Conservation (phyloP, 768 basidiomycete genomes). For the Boletellus sp. region DNA sequence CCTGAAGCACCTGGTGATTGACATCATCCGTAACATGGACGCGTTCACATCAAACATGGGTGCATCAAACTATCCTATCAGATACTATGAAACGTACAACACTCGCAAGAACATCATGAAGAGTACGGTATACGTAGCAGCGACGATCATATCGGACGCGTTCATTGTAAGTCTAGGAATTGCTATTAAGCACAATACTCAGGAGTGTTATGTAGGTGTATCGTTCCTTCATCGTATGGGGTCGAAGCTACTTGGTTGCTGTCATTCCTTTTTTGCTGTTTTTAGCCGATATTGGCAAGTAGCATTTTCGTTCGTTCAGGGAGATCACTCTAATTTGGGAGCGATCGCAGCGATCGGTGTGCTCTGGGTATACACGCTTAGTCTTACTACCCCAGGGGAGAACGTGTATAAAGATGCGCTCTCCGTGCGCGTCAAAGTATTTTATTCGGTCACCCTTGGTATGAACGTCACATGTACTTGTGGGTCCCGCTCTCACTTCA, state of each 20-base stretch:
- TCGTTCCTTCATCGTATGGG: conserved; percentile 3
- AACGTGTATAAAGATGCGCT: not conserved
- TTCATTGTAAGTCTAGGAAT: not conserved
- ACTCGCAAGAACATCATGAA: not conserved
- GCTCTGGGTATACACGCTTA: conserved; percentile 4
- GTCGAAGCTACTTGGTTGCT: not conserved
- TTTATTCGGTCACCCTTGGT: conserved; percentile 1
- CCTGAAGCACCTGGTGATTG: not conserved
- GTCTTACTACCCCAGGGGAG: not conserved
- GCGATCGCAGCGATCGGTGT: not conserved
- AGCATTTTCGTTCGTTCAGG: not conserved
- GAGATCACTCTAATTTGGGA: not conserved
- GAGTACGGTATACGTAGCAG: conserved; percentile 1
- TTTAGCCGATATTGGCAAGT: conserved; percentile 1
- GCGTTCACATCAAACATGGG: not conserved
- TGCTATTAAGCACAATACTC: not conserved
- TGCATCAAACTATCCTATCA: not conserved
- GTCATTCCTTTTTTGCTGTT: not conserved
- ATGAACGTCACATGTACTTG: conserved; percentile 2
- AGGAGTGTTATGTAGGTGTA: not conserved
- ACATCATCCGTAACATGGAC: conserved; percentile 2
- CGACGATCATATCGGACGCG: not conserved
- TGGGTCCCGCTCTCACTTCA: not conserved
- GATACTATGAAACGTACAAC: not conserved
- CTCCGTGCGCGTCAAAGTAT: not conserved